Evolutionary conservation across 345 rosid genomes (phyloP), one percentile per base, ranked within the genome.

Genomic region (Populus deltoides): DNA sequence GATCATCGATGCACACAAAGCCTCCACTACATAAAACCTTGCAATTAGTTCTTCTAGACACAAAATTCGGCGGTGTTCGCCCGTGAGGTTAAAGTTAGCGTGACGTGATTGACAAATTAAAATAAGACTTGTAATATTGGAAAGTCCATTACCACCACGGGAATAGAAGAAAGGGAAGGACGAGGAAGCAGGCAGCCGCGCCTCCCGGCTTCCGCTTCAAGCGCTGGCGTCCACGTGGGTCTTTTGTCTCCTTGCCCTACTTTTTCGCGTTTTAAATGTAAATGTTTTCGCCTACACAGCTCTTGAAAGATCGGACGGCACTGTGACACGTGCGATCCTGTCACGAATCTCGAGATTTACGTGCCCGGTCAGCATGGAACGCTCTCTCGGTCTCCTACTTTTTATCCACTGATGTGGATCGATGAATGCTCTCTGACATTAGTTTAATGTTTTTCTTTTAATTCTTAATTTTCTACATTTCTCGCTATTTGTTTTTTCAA

Each of bases 151-250:
- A 59, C 65, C 25, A 4, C 10, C 59, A 31, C 5, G 57, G 41
- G 8, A 39, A 51, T 8, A 9, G 31, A 12, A 5, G 16, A 25
- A 17, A n/a, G n/a, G 2, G 1, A 45, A 66, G 66, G 70, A 35
- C 3, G 10, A 41, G 88, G 87, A 81, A 85, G 84, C 87, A 11
- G 83, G 89, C 89, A 75, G 88, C 88, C 86, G 90, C 83, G 84
- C 83, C 76, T 85, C 82, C 85, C 79, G 78, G 79, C 82, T 76
- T 74, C 84, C 79, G 78, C 77, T 79, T 79, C 77, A 45, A 17
- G 45, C 49, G 62, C 75, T 75, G 47, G 78, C 82, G 75, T 80
- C 82, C 75, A 71, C 79, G 80, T 78, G 89, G 89, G 81, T 27
- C 87, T 47, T 71, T 47, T 79, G 83, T 86, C 87, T 65, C 81